Evolutionary conservation across 2,329 filamentous ascomycete genomes (phyloP).

Genomic region (Penicillium corylophilum): DNA sequence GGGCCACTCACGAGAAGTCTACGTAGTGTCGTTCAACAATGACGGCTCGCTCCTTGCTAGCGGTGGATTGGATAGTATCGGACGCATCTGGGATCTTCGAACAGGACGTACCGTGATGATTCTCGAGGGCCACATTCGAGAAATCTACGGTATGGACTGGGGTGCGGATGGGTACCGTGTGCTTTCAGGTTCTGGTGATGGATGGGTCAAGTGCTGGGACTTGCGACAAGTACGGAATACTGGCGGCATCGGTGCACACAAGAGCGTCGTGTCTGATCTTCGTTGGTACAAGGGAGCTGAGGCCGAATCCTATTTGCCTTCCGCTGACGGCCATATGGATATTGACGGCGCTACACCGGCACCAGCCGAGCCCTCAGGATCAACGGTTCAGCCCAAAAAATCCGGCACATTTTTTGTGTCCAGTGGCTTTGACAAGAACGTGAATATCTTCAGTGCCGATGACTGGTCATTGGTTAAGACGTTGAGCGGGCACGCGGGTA

Average conservation of each 20-base stretch:
- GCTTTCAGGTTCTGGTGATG: conserved; percentile 87
- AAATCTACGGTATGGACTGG: conserved; percentile 94
- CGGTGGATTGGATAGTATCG: conserved; percentile 91
- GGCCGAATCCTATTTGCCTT: conserved; percentile 62
- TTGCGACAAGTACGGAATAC: conserved; percentile 81
- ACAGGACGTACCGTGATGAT: conserved; percentile 95
- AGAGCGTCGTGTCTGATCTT: conserved; percentile 86
- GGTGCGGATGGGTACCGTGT: conserved; percentile 86
- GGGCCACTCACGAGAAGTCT: conserved; percentile 92
- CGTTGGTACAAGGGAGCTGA: conserved; percentile 91
- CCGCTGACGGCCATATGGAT: conserved; percentile 57
- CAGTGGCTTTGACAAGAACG: conserved; percentile 87
- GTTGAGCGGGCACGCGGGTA: conserved; percentile 84
- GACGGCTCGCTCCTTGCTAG: conserved; percentile 89
- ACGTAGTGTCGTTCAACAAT: conserved; percentile 81
- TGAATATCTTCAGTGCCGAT: conserved; percentile 94
- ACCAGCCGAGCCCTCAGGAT: conserved; percentile 15
- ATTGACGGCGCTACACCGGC: conserved; percentile 26
- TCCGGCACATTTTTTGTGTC: conserved; percentile 89
- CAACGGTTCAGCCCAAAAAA: conserved; percentile 68
- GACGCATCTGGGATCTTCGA: conserved; percentile 90
- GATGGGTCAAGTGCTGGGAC: conserved; percentile 98
- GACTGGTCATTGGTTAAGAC: conserved; percentile 91
- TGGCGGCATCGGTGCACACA: conserved; percentile 86
- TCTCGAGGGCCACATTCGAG: conserved; percentile 86